phyloP scores from a whole-genome alignment of 2,329 filamentous ascomycete species.

The Aureobasidium sp. region DNA sequence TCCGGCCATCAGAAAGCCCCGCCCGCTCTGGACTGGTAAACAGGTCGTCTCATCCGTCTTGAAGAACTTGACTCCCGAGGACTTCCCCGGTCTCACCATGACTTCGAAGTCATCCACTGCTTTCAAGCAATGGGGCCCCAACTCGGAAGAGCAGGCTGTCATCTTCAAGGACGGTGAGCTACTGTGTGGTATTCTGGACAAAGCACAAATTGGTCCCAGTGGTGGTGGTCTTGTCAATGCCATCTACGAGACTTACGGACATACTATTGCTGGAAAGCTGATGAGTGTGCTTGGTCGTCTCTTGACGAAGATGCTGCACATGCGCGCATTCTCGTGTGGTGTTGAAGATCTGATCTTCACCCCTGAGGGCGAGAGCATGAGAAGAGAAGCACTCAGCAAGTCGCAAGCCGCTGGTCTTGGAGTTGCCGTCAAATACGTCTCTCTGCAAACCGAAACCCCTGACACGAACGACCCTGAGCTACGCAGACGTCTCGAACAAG shows the following conservation, averaged over 20 bases:
- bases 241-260: conserved; percentile 87
- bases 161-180: conserved; percentile 82
- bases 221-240: conserved; percentile 84
- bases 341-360: conserved; percentile 93
- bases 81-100: conserved; percentile 70
- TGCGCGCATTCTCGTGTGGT: conserved; percentile 93
- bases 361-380: conserved; percentile 61
- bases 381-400: conserved; percentile 58
- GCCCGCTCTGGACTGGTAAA: conserved; percentile 85
- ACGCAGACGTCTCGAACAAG: conserved; percentile 72
- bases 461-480: conserved; percentile 63
- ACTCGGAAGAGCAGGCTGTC: conserved; percentile 68
- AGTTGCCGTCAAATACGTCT: conserved; percentile 82
- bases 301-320: conserved; percentile 80
- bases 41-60: conserved; percentile 89
- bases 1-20: conserved; percentile 75
- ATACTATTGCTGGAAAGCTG: conserved; percentile 74
- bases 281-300: conserved; percentile 84
- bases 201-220: conserved; percentile 84
- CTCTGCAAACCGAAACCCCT: conserved; percentile 57
- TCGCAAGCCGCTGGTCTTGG: conserved; percentile 65
- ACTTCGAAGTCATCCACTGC: conserved; percentile 70
- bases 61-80: conserved; percentile 77
- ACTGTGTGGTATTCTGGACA: conserved; percentile 86
- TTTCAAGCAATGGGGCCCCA: conserved; percentile 66